A percentile compares a stretch with the other conserved stretches of the same genome.
These are phyloP conservation scores for Auxenochlorella protothecoides DNA, from an alignment of 139 green algal species.

Conservation along the genomic window DNA sequence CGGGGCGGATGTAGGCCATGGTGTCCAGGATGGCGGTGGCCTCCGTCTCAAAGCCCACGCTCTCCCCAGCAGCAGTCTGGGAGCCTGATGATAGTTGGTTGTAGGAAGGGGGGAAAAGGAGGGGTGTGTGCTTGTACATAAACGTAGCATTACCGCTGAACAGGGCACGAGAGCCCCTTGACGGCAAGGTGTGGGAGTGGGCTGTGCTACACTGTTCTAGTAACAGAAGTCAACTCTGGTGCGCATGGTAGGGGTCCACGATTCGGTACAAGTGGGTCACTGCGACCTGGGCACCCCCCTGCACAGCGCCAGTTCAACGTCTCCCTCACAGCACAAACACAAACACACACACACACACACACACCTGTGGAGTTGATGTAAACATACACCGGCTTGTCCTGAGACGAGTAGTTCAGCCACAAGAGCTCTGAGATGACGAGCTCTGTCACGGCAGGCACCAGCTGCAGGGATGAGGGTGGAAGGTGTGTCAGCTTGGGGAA, in stretches of 20 bases:
- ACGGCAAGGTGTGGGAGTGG: too few relatives aligned
- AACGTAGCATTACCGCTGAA: too few relatives aligned
- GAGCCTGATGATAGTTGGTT: constrained; percentile 13
- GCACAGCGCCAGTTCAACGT: neutral
- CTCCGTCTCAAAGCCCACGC: constrained; percentile 82
- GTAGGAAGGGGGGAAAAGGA: neutral
- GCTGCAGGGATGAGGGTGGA: constrained; percentile 24
- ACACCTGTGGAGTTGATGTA: constrained; percentile 83
- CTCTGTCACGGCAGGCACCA: constrained; percentile 82
- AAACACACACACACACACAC: neutral
- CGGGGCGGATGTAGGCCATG: constrained; percentile 64
- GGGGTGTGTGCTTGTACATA: too few relatives aligned
- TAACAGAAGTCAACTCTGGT: neutral
- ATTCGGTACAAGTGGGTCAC: neutral
- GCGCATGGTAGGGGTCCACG: neutral
- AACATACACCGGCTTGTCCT: constrained; percentile 66
- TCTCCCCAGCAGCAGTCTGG: constrained; percentile 29
- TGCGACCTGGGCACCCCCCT: neutral
- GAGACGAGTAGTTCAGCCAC: constrained; percentile 71
- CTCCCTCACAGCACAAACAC: neutral
- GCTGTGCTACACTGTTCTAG: too few relatives aligned
- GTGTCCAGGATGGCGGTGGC: constrained; percentile 80
- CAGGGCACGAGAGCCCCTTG: too few relatives aligned
- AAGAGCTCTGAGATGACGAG: constrained; percentile 77
- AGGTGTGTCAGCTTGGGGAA: neutral